Evolutionary conservation across 192 early-diverging fungal species (phyloP), one percentile per base, ranked within the genome.

Genomic region (Chytriomyces hyalinus): DNA sequence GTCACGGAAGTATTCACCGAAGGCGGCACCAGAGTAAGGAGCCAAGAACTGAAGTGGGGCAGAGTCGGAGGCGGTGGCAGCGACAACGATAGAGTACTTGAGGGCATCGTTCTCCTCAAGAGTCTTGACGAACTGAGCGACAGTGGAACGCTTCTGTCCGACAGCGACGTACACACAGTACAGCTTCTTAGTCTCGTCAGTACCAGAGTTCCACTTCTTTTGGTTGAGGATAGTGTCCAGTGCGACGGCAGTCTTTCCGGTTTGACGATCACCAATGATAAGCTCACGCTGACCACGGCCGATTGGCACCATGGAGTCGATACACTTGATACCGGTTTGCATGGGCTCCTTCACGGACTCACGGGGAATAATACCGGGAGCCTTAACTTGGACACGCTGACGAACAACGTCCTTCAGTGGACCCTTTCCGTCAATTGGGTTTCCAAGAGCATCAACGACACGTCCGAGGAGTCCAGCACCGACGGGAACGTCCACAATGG

Each of bases 261-360:
- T 99, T 85, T 99, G 97, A 92, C 96, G 95, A 91, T 99, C 97
- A 86, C 97, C 97, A 88, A 98, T 99, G 85, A 99, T 99, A 89
- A 99, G 92, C 89, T 99, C 97, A 95, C 97, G 95, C 91, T 99
- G 97, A 84, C 97, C 97, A 96, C 97, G 95, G 82, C 97, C 97
- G 76, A 99, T 97, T 77, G 97, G 97, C 81, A 99, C 92, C 97
- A 99, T 99, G 87, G 97, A 98, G 92, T 99, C 97, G 82, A 99
- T 95, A 80, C 95, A 99, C 92, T 99, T 99, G 90, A 96, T 97
- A 88, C 97, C 97, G 85, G 97, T 99, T 87, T 96, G 95, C 96
- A 99, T 97, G 81, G 97, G 97, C 90, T 98, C 95, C 86, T 95
- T 94, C 81, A 99, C 97, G 80, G 97, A 99, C 86, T 96, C 90